phyloP scores from a whole-genome alignment of 2,329 filamentous ascomycete genomes.

The Trichoderma semiorbis region DNA sequence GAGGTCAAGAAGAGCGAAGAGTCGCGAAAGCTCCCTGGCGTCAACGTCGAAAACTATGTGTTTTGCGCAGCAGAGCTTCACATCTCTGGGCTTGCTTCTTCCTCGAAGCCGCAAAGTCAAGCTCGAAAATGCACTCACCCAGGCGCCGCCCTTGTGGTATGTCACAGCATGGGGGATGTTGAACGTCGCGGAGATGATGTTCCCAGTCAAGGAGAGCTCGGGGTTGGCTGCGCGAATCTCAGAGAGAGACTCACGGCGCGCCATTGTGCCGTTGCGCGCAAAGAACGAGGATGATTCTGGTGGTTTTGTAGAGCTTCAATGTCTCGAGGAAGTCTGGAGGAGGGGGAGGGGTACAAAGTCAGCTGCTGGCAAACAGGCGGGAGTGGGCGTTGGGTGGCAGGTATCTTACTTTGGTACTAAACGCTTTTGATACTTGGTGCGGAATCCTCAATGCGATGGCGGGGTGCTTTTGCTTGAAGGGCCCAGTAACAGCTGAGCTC shows the following conservation, averaged over 20 bases:
- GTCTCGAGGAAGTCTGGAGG: constrained; percentile 8
- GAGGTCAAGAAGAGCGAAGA: not conserved
- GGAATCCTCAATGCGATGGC: not conserved
- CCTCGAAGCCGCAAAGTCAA: not conserved
- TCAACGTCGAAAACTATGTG: not conserved
- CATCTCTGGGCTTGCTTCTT: not conserved
- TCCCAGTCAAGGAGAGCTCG: constrained; percentile 57
- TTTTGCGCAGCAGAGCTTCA: not conserved
- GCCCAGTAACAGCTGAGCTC: not conserved
- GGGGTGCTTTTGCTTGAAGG: not conserved
- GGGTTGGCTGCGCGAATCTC: constrained; percentile 56
- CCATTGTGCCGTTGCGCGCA: constrained; percentile 34
- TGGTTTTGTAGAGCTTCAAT: not conserved
- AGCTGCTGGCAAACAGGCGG: not conserved
- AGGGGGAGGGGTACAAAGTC: constrained; percentile 18
- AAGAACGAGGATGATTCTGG: not conserved
- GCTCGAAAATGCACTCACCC: constrained; percentile 45
- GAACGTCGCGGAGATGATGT: constrained; percentile 64
- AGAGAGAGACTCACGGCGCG: constrained; percentile 49
- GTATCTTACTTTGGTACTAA: constrained; percentile 10
- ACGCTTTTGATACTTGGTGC: constrained; percentile 3
- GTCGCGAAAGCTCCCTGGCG: not conserved
- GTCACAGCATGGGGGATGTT: constrained; percentile 58
- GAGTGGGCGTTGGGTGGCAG: not conserved
- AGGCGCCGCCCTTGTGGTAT: constrained; percentile 57